Evolutionary conservation across 352 stramenopile genomes (phyloP).

Genomic region (Phytophthora fragariaefolia): DNA sequence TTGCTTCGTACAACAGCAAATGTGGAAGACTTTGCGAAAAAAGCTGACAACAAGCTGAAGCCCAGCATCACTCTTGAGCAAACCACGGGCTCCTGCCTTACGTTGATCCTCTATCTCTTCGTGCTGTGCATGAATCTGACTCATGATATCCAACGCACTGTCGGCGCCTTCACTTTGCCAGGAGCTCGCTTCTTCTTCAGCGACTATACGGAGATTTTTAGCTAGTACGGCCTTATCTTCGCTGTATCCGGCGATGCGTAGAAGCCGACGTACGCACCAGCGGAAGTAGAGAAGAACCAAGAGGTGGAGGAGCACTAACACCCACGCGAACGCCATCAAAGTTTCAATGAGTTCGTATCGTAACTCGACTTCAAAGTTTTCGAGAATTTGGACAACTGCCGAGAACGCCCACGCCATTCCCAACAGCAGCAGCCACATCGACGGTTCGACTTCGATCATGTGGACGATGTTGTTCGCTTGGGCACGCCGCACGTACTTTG

Average conservation of each 20-base stretch:
- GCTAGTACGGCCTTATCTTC: slow-evolving; percentile 9
- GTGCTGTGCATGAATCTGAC: slow-evolving; percentile 26
- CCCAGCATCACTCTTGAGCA: slow-evolving; percentile 22
- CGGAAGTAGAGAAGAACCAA: slow-evolving; percentile 53
- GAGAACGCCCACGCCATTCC: slow-evolving; percentile 49
- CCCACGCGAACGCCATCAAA: slow-evolving; percentile 41
- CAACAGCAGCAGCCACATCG: slow-evolving; percentile 64
- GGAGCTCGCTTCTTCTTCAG: slow-evolving; percentile 18
- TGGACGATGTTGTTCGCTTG: slow-evolving; percentile 78
- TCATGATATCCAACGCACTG: slow-evolving; percentile 27
- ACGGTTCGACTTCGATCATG: slow-evolving; percentile 77
- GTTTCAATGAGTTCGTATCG: slow-evolving; percentile 40
- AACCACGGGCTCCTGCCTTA: slow-evolving; percentile 1
- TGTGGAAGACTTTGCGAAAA: slow-evolving; percentile 13
- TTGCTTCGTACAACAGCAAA: slow-evolving; percentile 18
- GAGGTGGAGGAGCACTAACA: slow-evolving; percentile 38
- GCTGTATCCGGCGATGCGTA: slow-evolving; percentile 38
- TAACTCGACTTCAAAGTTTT: slow-evolving; percentile 19
- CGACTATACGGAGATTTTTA: slow-evolving; percentile 15
- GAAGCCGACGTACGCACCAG: slow-evolving; percentile 36
- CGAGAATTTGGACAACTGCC: slow-evolving; percentile 22
- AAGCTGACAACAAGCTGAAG: slow-evolving; percentile 28
- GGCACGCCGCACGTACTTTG: slow-evolving; percentile 72
- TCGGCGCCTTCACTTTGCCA: slow-evolving; percentile 32
- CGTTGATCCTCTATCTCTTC: slow-evolving; percentile 28